Evolutionary conservation across 805 yeast species (phyloP).

Genomic region (Ogataea parapolymorpha): DNA sequence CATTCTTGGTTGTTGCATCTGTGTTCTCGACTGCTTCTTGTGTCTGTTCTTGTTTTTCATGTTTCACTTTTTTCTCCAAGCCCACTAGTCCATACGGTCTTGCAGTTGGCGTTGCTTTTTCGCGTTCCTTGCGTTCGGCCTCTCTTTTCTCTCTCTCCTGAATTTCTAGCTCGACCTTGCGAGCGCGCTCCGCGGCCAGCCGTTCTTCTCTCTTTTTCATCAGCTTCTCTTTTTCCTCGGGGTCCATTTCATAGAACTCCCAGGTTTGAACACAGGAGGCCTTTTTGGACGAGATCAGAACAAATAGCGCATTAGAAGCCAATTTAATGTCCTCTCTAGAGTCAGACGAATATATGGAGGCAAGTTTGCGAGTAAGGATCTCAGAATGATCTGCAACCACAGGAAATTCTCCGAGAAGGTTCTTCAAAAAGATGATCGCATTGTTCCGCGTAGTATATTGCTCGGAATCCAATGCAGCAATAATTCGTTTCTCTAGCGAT

Average conservation of each 20-base stretch:
- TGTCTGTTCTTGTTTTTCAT: neutral
- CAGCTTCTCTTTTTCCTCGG: conserved; percentile 37
- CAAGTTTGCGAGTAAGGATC: conserved; percentile 43
- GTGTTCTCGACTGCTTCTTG: neutral
- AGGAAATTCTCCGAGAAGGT: conserved; percentile 59
- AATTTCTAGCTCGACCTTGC: conserved; percentile 17
- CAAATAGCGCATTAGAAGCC: conserved; percentile 69
- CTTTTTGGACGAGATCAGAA: conserved; percentile 56
- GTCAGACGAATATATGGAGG: conserved; percentile 49
- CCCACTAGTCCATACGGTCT: conserved; percentile 33
- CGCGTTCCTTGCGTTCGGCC: conserved; percentile 13
- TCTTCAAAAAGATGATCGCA: conserved; percentile 72
- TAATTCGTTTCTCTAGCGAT: conserved; percentile 41
- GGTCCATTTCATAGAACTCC: conserved; percentile 53
- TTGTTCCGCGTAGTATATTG: conserved; percentile 81
- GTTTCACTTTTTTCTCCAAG: conserved; percentile 18
- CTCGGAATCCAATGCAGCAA: conserved; percentile 40
- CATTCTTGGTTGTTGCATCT: conserved; percentile 1
- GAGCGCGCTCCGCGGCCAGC: conserved; percentile 18
- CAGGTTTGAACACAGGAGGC: conserved; percentile 48
- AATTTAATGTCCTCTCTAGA: conserved; percentile 75
- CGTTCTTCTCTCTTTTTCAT: conserved; percentile 21
- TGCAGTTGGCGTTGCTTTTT: conserved; percentile 11
- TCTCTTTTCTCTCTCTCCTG: conserved; percentile 17
- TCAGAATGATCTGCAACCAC: conserved; percentile 64